Base-by-base conservation (phyloP, 2,329 filamentous ascomycete species). In the Sporothrix variecibatus region DNA sequence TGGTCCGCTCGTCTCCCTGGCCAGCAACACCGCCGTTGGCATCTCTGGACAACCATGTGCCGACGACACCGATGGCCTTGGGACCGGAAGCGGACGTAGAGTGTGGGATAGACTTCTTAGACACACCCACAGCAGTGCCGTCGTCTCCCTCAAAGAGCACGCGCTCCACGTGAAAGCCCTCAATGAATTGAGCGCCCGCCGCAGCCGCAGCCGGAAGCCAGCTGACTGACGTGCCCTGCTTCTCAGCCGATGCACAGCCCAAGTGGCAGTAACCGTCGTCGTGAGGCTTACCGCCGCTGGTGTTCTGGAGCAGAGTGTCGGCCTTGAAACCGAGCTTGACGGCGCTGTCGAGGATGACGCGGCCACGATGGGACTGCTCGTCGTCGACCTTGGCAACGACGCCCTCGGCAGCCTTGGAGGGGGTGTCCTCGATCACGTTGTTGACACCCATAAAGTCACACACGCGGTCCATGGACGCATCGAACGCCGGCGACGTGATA, bases 131-230 rank as follows among this genome's bases (percentile, higher is more conserved):
- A 34, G 3, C 5, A 12, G 83, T 84, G 0, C 81, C 80, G 12
- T 79, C 81, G 3, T 80, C 79, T 17, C 87, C 84, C 28, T 90
- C 88, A 80, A 97, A 97, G 0, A 93, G 77, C 20, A 98, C 85
- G 75, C 87, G 87, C 15, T 93, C 88, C 0, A 91, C 93, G 26
- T 90, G 82, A 78, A 96, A 94, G 0, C 94, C 94, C 84, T 98
- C 94, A 74, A 97, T 88, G 80, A 97, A 97, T 76, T 88, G 85
- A 0, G 94, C 93, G 0, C 94, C 94, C 0, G 92, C 90, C 71
- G 87, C 87, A 0, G 91, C 92, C 2, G 95, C 94, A 78, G 94
- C 93, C 0, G 93, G 93, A 17, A 98, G 85, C 86, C 90, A 98
- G 7, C 89, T 90, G 31, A 93, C 90, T 0, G 89, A 88, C 0